Percentiles rank a stretch among this genome's conserved stretches.
These are phyloP conservation scores for Pythium utonaiense DNA, from an alignment of 352 stramenopile genomes.

Conservation along the genomic window DNA sequence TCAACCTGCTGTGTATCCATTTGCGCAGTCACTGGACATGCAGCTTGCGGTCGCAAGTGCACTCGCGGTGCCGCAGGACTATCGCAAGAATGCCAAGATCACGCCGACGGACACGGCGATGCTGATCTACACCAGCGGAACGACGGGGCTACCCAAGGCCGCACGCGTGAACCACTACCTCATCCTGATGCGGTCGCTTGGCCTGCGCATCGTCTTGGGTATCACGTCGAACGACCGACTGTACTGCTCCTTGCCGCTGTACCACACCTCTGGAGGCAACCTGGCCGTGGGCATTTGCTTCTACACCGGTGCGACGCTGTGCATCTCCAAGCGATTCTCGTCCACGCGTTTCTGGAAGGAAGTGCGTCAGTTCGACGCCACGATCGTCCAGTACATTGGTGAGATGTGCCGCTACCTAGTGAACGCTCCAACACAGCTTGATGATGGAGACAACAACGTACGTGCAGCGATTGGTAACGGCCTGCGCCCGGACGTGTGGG, in stretches of 20 bases:
- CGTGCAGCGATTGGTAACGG: conserved; percentile 90
- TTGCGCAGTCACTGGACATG: conserved; percentile 41
- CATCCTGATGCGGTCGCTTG: conserved; percentile 54
- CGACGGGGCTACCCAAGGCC: conserved; percentile 78
- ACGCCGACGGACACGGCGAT: conserved; percentile 55
- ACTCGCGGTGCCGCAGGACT: conserved; percentile 23
- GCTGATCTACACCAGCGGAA: conserved; percentile 85
- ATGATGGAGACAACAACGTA: conserved; percentile 64
- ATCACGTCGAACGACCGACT: conserved; percentile 55
- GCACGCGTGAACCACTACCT: conserved; percentile 69
- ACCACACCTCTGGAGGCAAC: conserved; percentile 81
- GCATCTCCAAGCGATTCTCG: conserved; percentile 71
- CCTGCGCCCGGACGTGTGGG: conserved; percentile 87
- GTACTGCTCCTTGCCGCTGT: conserved; percentile 81
- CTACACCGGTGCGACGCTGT: conserved; percentile 62
- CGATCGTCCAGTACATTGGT: conserved; percentile 89
- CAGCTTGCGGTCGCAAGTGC: conserved; percentile 18
- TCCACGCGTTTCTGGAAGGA: conserved; percentile 74
- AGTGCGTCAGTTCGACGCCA: conserved; percentile 60
- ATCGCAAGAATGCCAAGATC: conserved; percentile 28
- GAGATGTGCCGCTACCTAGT: conserved; percentile 89
- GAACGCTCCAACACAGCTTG: conserved; percentile 38
- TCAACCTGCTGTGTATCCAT: conserved; percentile 8
- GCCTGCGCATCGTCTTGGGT: conserved; percentile 47
- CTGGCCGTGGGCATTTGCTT: conserved; percentile 81